Percentiles rank a stretch among this genome's conserved stretches.
Conservation (phyloP, 2,329 filamentous ascomycete genomes). For the Stromatinia cepivora region DNA sequence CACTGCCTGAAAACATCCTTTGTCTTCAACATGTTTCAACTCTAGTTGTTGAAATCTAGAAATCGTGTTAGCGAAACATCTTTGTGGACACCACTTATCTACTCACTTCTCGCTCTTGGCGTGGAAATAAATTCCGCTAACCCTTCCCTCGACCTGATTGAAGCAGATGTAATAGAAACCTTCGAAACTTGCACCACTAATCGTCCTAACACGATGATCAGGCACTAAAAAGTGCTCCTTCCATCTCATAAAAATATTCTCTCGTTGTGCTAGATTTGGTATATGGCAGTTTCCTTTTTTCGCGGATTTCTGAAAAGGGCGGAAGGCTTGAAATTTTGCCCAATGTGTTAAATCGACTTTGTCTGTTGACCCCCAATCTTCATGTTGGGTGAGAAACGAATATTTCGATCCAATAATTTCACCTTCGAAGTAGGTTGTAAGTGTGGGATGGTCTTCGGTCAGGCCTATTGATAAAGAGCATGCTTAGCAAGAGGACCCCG, state of each 20-base stretch:
- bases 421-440: conserved; percentile 97
- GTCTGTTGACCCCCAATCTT: conserved; percentile 86
- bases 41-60: conserved; percentile 87
- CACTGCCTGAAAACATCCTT: conserved; percentile 79
- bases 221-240: conserved; percentile 98
- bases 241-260: conserved; percentile 98
- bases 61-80: conserved; percentile 27
- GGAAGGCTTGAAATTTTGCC: conserved; percentile 85
- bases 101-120: conserved; percentile 95
- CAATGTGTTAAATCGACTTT: conserved; percentile 93
- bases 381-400: conserved; percentile 86
- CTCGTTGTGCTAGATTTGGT: conserved; percentile 73
- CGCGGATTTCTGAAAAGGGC: conserved; percentile 64
- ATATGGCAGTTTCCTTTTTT: conserved; percentile 59
- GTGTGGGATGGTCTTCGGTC: conserved; percentile 92
- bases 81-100: neutral
- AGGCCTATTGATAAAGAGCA: conserved; percentile 63
- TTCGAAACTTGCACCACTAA: conserved; percentile 93
- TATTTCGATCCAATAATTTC: conserved; percentile 97
- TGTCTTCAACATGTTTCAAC: conserved; percentile 82
- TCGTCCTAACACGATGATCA: conserved; percentile 87
- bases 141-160: conserved; percentile 82
- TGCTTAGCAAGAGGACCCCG: conserved; percentile 22
- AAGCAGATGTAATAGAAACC: conserved; percentile 99
- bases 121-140: conserved; percentile 97